A percentile compares a stretch with the other conserved stretches of the same genome.
phyloP scores from a whole-genome alignment of 768 basidiomycete genomes.

The Asterophora lycoperdoides region DNA sequence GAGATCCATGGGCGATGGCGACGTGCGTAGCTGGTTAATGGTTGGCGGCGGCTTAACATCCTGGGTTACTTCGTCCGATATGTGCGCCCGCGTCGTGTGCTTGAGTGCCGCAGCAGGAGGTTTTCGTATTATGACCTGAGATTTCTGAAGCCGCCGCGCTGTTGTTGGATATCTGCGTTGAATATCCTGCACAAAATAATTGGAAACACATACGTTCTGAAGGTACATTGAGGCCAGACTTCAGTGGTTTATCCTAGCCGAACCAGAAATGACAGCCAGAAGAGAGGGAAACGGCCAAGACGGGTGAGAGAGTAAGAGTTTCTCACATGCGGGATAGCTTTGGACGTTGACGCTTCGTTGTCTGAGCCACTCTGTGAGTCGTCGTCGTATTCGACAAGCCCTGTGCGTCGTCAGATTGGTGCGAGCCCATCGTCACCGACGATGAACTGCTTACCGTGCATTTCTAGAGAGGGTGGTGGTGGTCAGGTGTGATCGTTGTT shows the following conservation, averaged over 20 bases:
- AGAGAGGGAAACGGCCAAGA: conserved; percentile 59
- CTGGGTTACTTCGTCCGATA: conserved; percentile 41
- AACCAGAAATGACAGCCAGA: conserved; percentile 53
- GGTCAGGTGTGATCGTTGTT: conserved; percentile 8
- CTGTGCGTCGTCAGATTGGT: conserved; percentile 24
- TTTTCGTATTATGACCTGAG: conserved; percentile 59
- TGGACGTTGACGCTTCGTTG: conserved; percentile 31
- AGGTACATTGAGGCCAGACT: conserved; percentile 29
- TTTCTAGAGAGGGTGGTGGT: conserved; percentile 11
- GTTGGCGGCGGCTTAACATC: conserved; percentile 9
- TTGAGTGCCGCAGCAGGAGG: conserved; percentile 39
- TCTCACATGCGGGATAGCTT: conserved; percentile 57
- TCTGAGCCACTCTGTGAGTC: conserved; percentile 61
- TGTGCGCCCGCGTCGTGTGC: conserved; percentile 45
- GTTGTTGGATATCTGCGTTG: neutral
- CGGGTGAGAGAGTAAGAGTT: conserved; percentile 32
- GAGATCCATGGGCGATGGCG: conserved; percentile 17
- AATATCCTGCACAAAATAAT: neutral
- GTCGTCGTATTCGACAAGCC: conserved; percentile 60
- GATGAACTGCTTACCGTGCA: conserved; percentile 9
- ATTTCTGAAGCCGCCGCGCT: conserved; percentile 44
- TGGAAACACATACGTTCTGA: conserved; percentile 38
- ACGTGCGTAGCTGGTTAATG: neutral
- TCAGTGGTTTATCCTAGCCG: conserved; percentile 61
- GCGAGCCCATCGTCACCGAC: no score